Evolutionary conservation across 2,329 filamentous ascomycete species (phyloP).

Genomic region (Epichloe typhina): DNA sequence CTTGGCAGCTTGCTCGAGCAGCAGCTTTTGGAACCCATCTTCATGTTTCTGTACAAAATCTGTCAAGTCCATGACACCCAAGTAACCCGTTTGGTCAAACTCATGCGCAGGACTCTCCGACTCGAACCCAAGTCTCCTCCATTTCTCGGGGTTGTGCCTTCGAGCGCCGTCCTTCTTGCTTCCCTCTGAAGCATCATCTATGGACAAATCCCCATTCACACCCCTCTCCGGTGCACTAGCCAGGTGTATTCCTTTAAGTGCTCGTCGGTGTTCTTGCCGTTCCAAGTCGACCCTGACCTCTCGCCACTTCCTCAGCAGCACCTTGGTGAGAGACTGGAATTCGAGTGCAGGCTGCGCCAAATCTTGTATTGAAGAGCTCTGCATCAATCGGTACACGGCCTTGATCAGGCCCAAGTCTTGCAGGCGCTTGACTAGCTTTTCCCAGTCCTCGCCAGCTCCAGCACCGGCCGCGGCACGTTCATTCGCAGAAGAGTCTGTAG

Average conservation of each 20-base stretch:
- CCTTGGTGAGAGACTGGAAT: constrained; percentile 84
- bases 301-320: constrained; percentile 76
- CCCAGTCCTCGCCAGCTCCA: constrained; percentile 57
- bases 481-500: constrained; percentile 26
- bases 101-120: constrained; percentile 77
- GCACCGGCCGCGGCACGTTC: constrained; percentile 12
- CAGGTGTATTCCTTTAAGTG: constrained; percentile 73
- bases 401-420: constrained; percentile 90
- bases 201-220: constrained; percentile 23
- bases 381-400: constrained; percentile 86
- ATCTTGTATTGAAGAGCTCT: constrained; percentile 83
- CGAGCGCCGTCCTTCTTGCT: constrained; percentile 44
- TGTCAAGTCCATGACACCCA: constrained; percentile 95
- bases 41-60: constrained; percentile 89
- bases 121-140: constrained; percentile 84
- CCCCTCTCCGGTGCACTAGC: constrained; percentile 58
- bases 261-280: constrained; percentile 73
- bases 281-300: constrained; percentile 77
- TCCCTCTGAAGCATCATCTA: constrained; percentile 22
- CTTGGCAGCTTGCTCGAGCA: constrained; percentile 76
- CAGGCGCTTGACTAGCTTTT: constrained; percentile 83
- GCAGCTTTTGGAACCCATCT: constrained; percentile 80
- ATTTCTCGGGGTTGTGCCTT: constrained; percentile 78
- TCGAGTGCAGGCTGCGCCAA: constrained; percentile 80
- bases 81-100: constrained; percentile 72